Evolutionary conservation across 495 filamentous ascomycete genomes (phyloP).

Genomic region (Neurospora sublineolata): DNA sequence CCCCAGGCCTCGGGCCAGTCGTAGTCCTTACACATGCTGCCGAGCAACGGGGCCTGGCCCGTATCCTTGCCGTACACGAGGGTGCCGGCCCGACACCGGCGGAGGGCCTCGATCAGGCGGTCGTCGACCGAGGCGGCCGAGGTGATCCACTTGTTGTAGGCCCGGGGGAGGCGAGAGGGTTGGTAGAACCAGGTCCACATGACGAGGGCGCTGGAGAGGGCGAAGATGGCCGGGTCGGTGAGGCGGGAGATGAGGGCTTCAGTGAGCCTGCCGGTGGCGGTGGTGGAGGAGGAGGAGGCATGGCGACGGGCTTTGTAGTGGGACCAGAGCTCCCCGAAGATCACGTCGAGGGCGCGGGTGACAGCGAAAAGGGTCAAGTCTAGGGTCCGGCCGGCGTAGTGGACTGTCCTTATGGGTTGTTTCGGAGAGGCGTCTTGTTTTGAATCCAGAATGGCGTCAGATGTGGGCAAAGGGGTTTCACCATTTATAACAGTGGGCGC

Average conservation of each 20-base stretch:
- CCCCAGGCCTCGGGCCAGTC: constrained; percentile 59
- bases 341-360: constrained; percentile 61
- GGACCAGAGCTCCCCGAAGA: constrained; percentile 57
- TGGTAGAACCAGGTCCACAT: constrained; percentile 89
- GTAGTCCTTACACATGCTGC: constrained; percentile 66
- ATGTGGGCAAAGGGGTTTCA: not conserved
- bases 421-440: not conserved
- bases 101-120: constrained; percentile 65
- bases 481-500: not conserved
- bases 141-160: constrained; percentile 81
- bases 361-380: constrained; percentile 78
- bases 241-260: constrained; percentile 41
- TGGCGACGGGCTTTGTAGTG: constrained; percentile 28
- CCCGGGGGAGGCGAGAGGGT: constrained; percentile 54
- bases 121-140: constrained; percentile 67
- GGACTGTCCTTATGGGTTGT: constrained; percentile 17
- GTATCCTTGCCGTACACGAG: constrained; percentile 72
- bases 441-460: not conserved
- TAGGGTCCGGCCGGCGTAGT: constrained; percentile 64
- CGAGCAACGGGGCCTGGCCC: constrained; percentile 57
- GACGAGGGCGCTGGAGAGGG: constrained; percentile 62
- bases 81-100: constrained; percentile 47
- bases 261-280: constrained; percentile 2
- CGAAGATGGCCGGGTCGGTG: constrained; percentile 64
- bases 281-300: constrained; percentile 32